phyloP scores from a whole-genome alignment of 129 eudicot species.

The Glebionis coronaria region DNA sequence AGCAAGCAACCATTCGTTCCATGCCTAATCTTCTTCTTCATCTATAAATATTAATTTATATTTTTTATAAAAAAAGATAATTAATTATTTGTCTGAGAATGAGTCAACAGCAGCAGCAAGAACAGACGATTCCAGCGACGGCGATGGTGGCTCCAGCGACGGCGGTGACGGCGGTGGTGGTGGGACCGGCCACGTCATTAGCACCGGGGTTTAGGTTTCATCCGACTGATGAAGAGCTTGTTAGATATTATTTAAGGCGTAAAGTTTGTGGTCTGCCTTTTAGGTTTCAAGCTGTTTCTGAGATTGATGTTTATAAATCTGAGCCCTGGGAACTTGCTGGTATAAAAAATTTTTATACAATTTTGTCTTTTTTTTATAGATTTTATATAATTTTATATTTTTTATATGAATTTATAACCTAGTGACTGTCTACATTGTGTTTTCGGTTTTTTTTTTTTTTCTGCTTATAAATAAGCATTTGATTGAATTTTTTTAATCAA shows the following conservation, averaged over 20 bases:
- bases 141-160: slow-evolving; percentile 23
- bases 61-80: no score
- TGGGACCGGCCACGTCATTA: slow-evolving; percentile 50
- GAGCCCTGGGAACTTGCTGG: slow-evolving; percentile 98
- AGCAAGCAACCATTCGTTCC: slow-evolving; percentile 58
- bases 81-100: slow-evolving; percentile 21
- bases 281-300: slow-evolving; percentile 71
- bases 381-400: background rate
- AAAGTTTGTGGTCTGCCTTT: slow-evolving; percentile 73
- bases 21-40: background rate
- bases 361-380: no score
- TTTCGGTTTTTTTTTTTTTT: background rate
- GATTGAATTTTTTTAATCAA: background rate
- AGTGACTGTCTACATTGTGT: no score
- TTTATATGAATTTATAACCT: background rate
- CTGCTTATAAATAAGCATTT: no score
- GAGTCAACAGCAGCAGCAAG: slow-evolving; percentile 52
- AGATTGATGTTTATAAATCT: slow-evolving; percentile 76
- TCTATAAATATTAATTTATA: no score
- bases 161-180: slow-evolving; percentile 33
- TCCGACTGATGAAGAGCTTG: slow-evolving; percentile 89
- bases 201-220: slow-evolving; percentile 95
- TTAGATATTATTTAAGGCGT: slow-evolving; percentile 65
- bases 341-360: no score
- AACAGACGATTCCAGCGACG: no score